Conservation (phyloP, 2,329 filamentous ascomycete species). For the Lachnellula cervina region DNA sequence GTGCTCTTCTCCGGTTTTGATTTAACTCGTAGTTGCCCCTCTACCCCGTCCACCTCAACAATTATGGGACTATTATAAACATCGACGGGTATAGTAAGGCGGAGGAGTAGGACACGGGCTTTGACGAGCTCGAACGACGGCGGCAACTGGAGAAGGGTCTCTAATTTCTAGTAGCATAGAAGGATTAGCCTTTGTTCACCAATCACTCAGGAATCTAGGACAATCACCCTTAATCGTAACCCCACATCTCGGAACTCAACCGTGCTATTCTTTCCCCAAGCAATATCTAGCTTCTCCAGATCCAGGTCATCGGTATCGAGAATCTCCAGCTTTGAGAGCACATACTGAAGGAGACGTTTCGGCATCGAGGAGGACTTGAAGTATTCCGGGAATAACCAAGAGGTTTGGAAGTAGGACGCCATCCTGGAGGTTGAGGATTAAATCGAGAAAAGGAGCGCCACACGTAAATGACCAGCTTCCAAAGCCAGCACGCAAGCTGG, state of each 20-base stretch:
- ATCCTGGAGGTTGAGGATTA: conserved; percentile 17
- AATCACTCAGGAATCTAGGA: background rate
- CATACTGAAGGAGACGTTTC: conserved; percentile 84
- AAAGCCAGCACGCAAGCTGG: background rate
- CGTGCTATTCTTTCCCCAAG: conserved; percentile 73
- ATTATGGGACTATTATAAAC: conserved; percentile 80
- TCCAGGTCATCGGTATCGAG: conserved; percentile 85
- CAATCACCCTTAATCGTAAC: conserved; percentile 66
- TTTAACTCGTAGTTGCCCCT: conserved; percentile 59
- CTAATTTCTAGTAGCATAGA: conserved; percentile 62
- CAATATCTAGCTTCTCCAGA: conserved; percentile 78
- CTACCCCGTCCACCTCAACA: conserved; percentile 76
- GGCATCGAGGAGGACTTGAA: conserved; percentile 61
- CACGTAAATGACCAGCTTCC: conserved; percentile 1
- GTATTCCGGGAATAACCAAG: conserved; percentile 18
- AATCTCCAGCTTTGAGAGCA: conserved; percentile 74
- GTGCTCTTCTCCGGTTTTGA: conserved; percentile 21
- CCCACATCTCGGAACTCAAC: conserved; percentile 86
- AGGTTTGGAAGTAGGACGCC: conserved; percentile 29
- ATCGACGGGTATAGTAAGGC: conserved; percentile 80
- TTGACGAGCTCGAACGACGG: conserved; percentile 64
- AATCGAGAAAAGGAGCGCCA: background rate
- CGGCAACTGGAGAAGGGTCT: conserved; percentile 69
- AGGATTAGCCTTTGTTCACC: conserved; percentile 16
- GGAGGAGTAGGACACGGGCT: conserved; percentile 70